A percentile compares a stretch with the other conserved stretches of the same genome.
Conservation (phyloP, 331 rosid genomes). For the Saraca asoca region DNA sequence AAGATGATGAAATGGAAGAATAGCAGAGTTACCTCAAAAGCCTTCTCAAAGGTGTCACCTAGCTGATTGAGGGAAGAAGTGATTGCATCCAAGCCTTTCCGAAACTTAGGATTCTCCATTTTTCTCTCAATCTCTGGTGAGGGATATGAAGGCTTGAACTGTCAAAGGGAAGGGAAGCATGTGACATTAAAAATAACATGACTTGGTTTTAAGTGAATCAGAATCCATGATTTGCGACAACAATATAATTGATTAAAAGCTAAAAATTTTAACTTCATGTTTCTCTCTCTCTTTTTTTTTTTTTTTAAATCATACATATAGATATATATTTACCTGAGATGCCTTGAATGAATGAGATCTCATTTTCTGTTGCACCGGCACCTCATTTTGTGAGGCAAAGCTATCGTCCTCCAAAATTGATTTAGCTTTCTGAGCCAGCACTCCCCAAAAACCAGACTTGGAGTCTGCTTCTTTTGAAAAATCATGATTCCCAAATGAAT, state of each 20-base stretch:
- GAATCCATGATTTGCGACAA: too few species aligned
- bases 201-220: conserved; percentile 21
- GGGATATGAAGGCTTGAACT: conserved; percentile 51
- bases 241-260: too few species aligned
- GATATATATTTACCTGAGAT: conserved; percentile 57
- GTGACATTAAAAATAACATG: neutral
- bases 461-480: conserved; percentile 39
- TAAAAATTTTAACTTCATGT: neutral
- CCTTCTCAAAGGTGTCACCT: conserved; percentile 94
- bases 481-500: conserved; percentile 47
- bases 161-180: conserved; percentile 26
- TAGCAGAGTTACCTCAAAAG: conserved; percentile 66
- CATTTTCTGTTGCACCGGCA: conserved; percentile 23
- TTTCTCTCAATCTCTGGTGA: conserved; percentile 44
- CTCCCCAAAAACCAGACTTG: conserved; percentile 87
- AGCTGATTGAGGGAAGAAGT: conserved; percentile 89
- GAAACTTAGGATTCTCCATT: conserved; percentile 63
- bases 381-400: conserved; percentile 32
- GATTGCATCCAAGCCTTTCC: conserved; percentile 79
- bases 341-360: conserved; percentile 40
- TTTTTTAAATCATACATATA: too few species aligned
- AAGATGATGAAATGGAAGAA: neutral
- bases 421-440: conserved; percentile 81
- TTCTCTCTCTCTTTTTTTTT: too few species aligned
- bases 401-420: conserved; percentile 83